Evolutionary conservation across 768 basidiomycete genomes (phyloP).

Genomic region (Kwoniella heveanensis): DNA sequence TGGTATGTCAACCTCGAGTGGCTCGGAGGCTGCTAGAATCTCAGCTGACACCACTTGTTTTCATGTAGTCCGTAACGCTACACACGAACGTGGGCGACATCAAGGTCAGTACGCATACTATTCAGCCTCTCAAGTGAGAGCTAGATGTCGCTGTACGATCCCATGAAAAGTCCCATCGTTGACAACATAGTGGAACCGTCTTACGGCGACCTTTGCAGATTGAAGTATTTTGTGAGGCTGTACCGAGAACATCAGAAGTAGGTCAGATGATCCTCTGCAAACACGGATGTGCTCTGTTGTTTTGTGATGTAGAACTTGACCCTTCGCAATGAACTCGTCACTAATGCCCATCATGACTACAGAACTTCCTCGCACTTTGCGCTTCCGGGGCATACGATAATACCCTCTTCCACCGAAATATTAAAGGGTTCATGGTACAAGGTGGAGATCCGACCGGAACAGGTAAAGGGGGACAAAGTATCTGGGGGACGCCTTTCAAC

Average conservation of each 20-base stretch:
- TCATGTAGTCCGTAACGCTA: slow-evolving; percentile 79
- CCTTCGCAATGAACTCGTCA: too few species aligned
- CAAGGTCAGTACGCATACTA: slow-evolving; percentile 65
- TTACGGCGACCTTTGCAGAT: slow-evolving; percentile 67
- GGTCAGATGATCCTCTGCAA: background rate
- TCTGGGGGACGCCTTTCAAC: slow-evolving; percentile 88
- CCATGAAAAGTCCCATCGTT: too few species aligned
- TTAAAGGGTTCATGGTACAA: slow-evolving; percentile 94
- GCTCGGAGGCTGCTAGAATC: too few species aligned
- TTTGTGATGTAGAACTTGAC: too few species aligned
- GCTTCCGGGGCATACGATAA: slow-evolving; percentile 84
- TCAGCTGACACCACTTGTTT: background rate
- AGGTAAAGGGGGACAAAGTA: slow-evolving; percentile 94
- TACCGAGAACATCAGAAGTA: slow-evolving; percentile 92
- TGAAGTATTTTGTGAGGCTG: slow-evolving; percentile 95
- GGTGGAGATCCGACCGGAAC: slow-evolving; percentile 61
- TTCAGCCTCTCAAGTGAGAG: too few species aligned
- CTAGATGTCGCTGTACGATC: too few species aligned
- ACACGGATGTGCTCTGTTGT: background rate
- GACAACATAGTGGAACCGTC: too few species aligned
- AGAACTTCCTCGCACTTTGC: slow-evolving; percentile 96
- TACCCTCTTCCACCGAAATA: slow-evolving; percentile 85
- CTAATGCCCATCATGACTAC: too few species aligned
- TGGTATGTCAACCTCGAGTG: too few species aligned
- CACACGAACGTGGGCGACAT: slow-evolving; percentile 93